Conservation (phyloP, 306 rosid genomes). For the Glycyrrhiza uralensis region DNA sequence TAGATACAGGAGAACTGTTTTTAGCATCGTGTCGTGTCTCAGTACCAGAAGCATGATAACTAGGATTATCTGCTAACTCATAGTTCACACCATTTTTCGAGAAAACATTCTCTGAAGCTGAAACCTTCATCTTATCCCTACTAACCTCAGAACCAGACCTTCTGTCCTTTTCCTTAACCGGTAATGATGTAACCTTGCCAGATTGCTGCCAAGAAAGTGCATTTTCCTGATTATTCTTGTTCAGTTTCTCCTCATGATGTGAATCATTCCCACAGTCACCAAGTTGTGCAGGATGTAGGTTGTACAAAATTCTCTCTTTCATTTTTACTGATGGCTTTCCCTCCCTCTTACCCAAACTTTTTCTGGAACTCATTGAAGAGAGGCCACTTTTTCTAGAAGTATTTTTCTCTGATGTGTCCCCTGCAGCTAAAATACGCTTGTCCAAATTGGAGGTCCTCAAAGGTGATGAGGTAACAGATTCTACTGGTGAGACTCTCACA, state of each 20-base stretch:
- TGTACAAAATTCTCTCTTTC: slow-evolving; percentile 20
- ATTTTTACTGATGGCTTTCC: slow-evolving; percentile 25
- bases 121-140: slow-evolving; percentile 31
- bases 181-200: slow-evolving; percentile 31
- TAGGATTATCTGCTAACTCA: slow-evolving; percentile 34
- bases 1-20: slow-evolving; percentile 23
- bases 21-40: slow-evolving; percentile 23
- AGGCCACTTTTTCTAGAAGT: slow-evolving; percentile 30
- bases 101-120: slow-evolving; percentile 35
- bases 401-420: slow-evolving; percentile 33
- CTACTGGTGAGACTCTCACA: slow-evolving; percentile 57
- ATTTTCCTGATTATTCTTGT: slow-evolving; percentile 28
- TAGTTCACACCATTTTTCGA: slow-evolving; percentile 31
- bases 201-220: slow-evolving; percentile 35
- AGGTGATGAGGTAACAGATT: slow-evolving; percentile 71
- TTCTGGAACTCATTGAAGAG: slow-evolving; percentile 18
- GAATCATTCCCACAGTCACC: slow-evolving; percentile 25
- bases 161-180: slow-evolving; percentile 37
- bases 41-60: slow-evolving; percentile 19
- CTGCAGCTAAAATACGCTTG: slow-evolving; percentile 24
- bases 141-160: slow-evolving; percentile 34
- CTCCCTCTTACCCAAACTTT: slow-evolving; percentile 21
- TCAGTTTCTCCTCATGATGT: slow-evolving; percentile 30
- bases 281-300: slow-evolving; percentile 23
- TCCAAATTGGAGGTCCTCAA: slow-evolving; percentile 38